Conservation (phyloP, 2,329 filamentous ascomycete genomes). For the Rutstroemia sp. region DNA sequence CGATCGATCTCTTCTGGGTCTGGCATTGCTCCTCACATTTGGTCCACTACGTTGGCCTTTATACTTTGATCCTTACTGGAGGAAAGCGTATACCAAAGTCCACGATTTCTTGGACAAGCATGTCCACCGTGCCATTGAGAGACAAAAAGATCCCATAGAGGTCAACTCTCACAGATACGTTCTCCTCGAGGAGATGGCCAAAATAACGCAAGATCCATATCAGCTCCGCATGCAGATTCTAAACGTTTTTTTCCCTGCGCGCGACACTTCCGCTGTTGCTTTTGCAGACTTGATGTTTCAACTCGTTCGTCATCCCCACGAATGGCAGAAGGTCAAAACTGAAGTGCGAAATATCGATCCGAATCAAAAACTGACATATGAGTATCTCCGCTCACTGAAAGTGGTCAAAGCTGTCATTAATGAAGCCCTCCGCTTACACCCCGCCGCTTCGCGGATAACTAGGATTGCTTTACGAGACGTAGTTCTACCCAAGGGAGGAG, state of each 20-base stretch:
- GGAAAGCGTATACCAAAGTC: neutral
- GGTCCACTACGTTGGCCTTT: slow-evolving; percentile 4
- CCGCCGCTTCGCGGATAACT: neutral
- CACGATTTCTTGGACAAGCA: neutral
- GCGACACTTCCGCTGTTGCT: neutral
- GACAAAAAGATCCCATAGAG: neutral
- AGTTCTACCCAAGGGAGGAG: slow-evolving; percentile 25
- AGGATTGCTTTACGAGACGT: neutral
- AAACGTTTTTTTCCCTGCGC: neutral
- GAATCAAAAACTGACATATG: neutral
- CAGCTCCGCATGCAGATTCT: neutral
- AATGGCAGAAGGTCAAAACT: neutral
- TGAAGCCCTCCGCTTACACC: neutral
- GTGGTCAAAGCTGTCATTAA: neutral
- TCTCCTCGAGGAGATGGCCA: neutral
- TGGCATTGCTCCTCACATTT: slow-evolving; percentile 1
- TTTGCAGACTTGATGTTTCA: neutral
- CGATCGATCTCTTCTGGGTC: neutral
- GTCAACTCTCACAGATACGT: neutral
- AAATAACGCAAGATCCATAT: neutral
- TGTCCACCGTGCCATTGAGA: slow-evolving; percentile 5
- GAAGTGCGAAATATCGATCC: neutral
- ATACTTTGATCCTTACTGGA: slow-evolving; percentile 3
- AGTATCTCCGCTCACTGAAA: neutral
- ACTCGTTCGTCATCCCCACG: neutral